Conservation (phyloP, 768 basidiomycete species). For the Boletellus ananiceps region DNA sequence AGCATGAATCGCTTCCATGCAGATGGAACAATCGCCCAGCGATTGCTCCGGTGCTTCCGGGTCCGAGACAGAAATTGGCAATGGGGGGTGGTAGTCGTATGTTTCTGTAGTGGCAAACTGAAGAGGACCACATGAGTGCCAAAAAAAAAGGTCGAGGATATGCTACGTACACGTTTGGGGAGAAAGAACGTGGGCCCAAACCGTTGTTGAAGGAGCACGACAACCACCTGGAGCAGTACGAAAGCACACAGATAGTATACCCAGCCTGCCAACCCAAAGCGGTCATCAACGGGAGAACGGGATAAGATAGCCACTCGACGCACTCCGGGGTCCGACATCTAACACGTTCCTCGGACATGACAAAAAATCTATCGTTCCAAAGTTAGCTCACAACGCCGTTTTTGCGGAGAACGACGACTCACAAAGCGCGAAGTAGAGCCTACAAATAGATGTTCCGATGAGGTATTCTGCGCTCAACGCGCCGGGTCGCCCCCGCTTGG, state of each 20-base stretch:
- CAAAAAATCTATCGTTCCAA: constrained; percentile 60
- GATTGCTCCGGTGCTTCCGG: constrained; percentile 71
- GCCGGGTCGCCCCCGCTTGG: constrained; percentile 62
- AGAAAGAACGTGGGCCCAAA: constrained; percentile 85
- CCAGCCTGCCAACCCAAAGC: constrained; percentile 47
- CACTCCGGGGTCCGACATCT: constrained; percentile 72
- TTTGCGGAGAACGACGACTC: constrained; percentile 34
- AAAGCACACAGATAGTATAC: constrained; percentile 54
- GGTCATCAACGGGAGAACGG: background rate
- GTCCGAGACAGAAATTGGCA: constrained; percentile 56
- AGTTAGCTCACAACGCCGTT: background rate
- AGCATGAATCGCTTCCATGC: constrained; percentile 80
- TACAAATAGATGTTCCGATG: constrained; percentile 67
- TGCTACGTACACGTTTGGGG: constrained; percentile 51
- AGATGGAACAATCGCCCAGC: constrained; percentile 86
- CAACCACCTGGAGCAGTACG: constrained; percentile 55
- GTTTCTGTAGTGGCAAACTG: constrained; percentile 57
- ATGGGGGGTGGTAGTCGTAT: constrained; percentile 83
- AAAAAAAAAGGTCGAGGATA: background rate
- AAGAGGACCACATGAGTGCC: background rate
- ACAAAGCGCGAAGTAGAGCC: constrained; percentile 75
- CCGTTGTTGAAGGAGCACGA: constrained; percentile 68
- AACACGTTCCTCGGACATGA: constrained; percentile 82
- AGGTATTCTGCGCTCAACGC: constrained; percentile 68
- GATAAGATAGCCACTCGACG: constrained; percentile 21